Conservation (phyloP, 495 filamentous ascomycete genomes). For the Hyaloscypha hepaticicola region DNA sequence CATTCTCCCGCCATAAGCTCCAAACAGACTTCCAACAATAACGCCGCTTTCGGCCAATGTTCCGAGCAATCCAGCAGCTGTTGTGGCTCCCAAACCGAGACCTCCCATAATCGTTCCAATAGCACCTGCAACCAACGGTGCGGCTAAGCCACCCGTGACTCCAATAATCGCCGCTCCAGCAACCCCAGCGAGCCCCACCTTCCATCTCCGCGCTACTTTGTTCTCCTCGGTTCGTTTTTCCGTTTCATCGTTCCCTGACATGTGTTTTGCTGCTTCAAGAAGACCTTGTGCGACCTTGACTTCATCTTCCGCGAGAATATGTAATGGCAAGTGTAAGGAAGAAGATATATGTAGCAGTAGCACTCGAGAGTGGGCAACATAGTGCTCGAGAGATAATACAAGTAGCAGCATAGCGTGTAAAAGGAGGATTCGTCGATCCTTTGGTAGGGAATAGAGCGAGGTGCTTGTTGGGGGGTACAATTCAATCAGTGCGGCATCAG, state of each 20-base stretch:
- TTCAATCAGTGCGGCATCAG: conserved; percentile 39
- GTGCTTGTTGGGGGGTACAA: conserved; percentile 48
- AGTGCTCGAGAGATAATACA: conserved; percentile 77
- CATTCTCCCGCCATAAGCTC: conserved; percentile 84
- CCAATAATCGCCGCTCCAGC: conserved; percentile 71
- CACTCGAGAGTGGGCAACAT: conserved; percentile 72
- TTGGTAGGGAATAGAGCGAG: conserved; percentile 39
- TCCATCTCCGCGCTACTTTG: conserved; percentile 68
- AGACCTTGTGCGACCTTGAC: conserved; percentile 70
- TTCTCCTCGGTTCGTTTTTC: conserved; percentile 68
- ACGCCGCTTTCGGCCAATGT: conserved; percentile 73
- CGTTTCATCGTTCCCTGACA: conserved; percentile 65
- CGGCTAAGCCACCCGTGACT: conserved; percentile 73
- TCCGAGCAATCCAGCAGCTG: conserved; percentile 77
- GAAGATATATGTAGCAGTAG: conserved; percentile 68
- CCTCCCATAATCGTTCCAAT: conserved; percentile 81
- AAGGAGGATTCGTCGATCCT: conserved; percentile 47
- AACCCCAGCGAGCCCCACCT: conserved; percentile 71
- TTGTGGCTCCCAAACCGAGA: conserved; percentile 64
- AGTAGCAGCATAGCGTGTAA: conserved; percentile 67
- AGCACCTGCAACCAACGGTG: conserved; percentile 77
- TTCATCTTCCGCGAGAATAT: conserved; percentile 69
- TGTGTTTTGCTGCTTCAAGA: conserved; percentile 67
- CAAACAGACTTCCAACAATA: conserved; percentile 81
- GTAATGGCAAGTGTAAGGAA: conserved; percentile 63